Evolutionary conservation across 805 yeast species (phyloP), one percentile per base, ranked within the genome.

Genomic region (Candida stauntonica): DNA sequence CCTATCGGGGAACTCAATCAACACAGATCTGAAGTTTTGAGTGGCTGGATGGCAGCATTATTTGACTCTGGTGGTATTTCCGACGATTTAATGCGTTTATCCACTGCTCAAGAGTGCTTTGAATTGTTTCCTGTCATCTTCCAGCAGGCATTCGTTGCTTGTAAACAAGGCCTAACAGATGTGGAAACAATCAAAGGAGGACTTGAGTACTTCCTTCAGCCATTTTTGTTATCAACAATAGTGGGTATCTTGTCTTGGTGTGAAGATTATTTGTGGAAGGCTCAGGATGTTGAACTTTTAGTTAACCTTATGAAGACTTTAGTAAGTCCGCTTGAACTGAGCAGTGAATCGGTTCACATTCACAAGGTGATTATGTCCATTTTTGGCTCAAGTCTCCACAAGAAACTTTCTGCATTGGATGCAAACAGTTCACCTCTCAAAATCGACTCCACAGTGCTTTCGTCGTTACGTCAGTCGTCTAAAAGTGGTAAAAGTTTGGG

Each of bases 51-150:
- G 32, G 64, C 73, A 19, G 89, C 93, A 1, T 60, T 91, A 29
- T 88, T 85, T 60, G 89, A 86, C 45, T 79, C 85, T 23, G 81
- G 81, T 27, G 95, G 96, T 3, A 76, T 89, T 26, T 81, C 95
- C 0, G 97, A 91, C 60, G 89, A 84, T 31, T 62, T 88, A 44
- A 76, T 89, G 53, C 73, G 79, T 48, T 67, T 78, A 9, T 75
- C 85, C 1, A 68, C 80, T 6, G 73, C 82, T 14, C 75, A 76
- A 47, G 89, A 86, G 41, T 75, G 84, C 36, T 74, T 83, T 44
- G 68, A 70, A 26, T 61, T 89, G 24, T 72, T 88, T 15, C 93
- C 96, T 2, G 67, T 75, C 4, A 75, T 91, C 19, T 77, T 86
- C 51, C 79, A 78, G 44, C 89, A 86, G 54, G 81, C 86, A 0